Evolutionary conservation across 1,139 yeast genomes (phyloP).

Genomic region (Keqinozyma sinolaborantium): DNA sequence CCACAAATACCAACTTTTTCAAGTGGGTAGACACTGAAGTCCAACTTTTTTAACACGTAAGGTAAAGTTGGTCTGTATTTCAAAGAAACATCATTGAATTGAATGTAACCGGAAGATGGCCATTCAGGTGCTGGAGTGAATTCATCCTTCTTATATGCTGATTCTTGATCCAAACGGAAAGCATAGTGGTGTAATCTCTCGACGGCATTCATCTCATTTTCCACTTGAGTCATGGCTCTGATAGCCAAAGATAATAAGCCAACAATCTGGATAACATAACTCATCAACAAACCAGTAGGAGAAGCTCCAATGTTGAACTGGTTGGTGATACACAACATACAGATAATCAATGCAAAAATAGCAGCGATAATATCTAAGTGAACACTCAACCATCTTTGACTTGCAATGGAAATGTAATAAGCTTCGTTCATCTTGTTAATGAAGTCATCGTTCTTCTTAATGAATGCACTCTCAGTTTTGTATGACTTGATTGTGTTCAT

Average conservation of each 20-base stretch:
- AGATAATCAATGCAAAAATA: conserved; percentile 34
- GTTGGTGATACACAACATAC: conserved; percentile 37
- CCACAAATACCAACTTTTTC: conserved; percentile 94
- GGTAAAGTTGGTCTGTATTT: conserved; percentile 87
- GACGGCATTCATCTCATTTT: conserved; percentile 46
- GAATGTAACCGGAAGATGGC: conserved; percentile 83
- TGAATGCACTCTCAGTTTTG: conserved; percentile 26
- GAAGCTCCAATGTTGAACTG: conserved; percentile 40
- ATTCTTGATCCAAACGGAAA: conserved; percentile 65
- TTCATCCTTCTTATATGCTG: conserved; percentile 57
- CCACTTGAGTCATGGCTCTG: conserved; percentile 44
- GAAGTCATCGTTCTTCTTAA: conserved; percentile 31
- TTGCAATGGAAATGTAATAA: conserved; percentile 36
- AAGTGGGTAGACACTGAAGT: conserved; percentile 72
- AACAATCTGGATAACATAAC: conserved; percentile 43
- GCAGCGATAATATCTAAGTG: conserved; percentile 39
- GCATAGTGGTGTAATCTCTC: conserved; percentile 45
- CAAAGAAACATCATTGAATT: conserved; percentile 68
- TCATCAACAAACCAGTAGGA: conserved; percentile 41
- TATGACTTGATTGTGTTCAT: conserved; percentile 42
- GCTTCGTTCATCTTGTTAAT: conserved; percentile 44
- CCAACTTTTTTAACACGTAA: conserved; percentile 78
- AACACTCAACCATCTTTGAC: conserved; percentile 44
- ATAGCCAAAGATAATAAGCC: conserved; percentile 40
- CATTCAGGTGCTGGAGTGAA: conserved; percentile 71